Evolutionary conservation across 352 stramenopile species (phyloP), one percentile per base, ranked within the genome.

Genomic region (Globisporangium rhizosaccharum): DNA sequence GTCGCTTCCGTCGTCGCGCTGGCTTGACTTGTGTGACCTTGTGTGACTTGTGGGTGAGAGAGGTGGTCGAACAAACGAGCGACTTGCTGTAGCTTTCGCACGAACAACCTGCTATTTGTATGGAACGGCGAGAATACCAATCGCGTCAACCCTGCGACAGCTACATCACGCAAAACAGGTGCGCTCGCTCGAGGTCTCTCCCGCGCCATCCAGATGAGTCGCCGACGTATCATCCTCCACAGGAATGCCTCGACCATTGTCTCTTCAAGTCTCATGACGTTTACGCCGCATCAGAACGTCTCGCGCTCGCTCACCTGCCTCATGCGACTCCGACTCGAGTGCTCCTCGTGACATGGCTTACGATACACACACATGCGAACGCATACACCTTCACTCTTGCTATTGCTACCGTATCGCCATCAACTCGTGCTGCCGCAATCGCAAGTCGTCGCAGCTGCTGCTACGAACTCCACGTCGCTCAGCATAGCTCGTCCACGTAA

Each of bases 401-500:
- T 48, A 23, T 48, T 48, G 6, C 10, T 11, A 23, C 10, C 15
- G 44, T 5, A 48, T 20, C 44, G 44, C 17, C 44, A 48, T 48
- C 44, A 48, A 2, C 44, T 8, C 15, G 12, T 23, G 44, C 44
- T 33, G 20, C 5, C 46, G 4, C 46, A 51, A 30, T 48, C 15
- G 5, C 17, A 15, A 9, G 44, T 25, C 17, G 44, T 48, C 45
- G 23, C 45, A 49, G 18, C n/a, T 23, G 23, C 23, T 23, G 23
- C 23, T 23, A 23, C 23, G 23, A 23, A 23, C 23, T 23, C 23
- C 23, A 23, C 23, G 0, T 23, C 23, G 23, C 23, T 23, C 25
- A 36, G 28, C 47, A 51, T 4, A 15, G 20, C 46, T 56, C 53
- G 39, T 46, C 30, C 30, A 67, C 64, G 18, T 74, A 58, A 0